A percentile compares a stretch with the other conserved stretches of the same genome.
phyloP scores from a whole-genome alignment of 192 early-diverging fungal genomes.

The Coemansia sp. region DNA sequence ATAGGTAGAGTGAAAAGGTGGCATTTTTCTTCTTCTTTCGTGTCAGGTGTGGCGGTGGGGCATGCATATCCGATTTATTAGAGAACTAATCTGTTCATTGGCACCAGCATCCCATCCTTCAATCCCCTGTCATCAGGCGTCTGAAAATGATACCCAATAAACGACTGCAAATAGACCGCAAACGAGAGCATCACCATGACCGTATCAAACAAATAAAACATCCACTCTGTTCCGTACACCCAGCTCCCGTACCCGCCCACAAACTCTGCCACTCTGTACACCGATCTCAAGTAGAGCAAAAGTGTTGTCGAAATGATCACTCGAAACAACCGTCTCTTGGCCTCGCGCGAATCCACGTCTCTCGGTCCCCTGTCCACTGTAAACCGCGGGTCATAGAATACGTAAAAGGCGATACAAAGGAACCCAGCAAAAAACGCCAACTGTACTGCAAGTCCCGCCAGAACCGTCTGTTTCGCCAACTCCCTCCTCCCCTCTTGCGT shows the following conservation, averaged over 20 bases:
- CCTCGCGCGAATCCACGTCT: background rate
- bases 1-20: background rate
- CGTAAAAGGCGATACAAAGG: conserved; percentile 3
- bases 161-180: conserved; percentile 27
- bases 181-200: conserved; percentile 23
- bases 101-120: background rate
- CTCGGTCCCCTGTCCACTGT: background rate
- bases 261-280: conserved; percentile 34
- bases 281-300: conserved; percentile 17
- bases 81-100: background rate
- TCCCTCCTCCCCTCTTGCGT: conserved; percentile 5
- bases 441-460: conserved; percentile 25
- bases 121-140: background rate
- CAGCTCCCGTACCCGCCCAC: conserved; percentile 11
- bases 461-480: conserved; percentile 21
- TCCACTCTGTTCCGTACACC: conserved; percentile 25
- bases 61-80: no score
- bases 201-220: conserved; percentile 31
- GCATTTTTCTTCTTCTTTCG: background rate
- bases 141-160: conserved; percentile 28
- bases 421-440: conserved; percentile 19
- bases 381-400: background rate
- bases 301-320: conserved; percentile 24
- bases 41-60: no score
- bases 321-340: conserved; percentile 13